Base-by-base conservation (phyloP, 2,329 filamentous ascomycete species). In the Hymenoscyphus occultus region DNA sequence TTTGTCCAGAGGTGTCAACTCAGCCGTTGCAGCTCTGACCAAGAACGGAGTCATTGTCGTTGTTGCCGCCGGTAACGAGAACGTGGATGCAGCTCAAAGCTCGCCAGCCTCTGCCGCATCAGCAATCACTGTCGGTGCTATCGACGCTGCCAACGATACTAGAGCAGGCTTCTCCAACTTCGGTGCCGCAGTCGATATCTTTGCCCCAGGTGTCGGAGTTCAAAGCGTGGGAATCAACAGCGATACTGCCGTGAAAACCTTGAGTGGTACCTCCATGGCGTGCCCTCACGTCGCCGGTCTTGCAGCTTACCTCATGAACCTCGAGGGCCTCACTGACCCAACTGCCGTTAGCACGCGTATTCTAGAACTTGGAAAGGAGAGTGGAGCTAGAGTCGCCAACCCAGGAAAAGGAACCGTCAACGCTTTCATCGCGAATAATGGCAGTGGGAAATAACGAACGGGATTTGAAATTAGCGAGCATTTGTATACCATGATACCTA, bases 261-360 rank as follows among this genome's bases (percentile, higher is more conserved):
- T 86, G 71, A 83, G 80, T 19, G 86, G 86, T 28, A 89, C 87
- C 1, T 86, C 82, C 56, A 88, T 88, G 86, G 87, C 89, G 35
- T 83, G 83, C 16, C 89, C 89, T 1, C 88, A 90, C 74, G 82
- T 91, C 62, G 83, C 86, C 56, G 89, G 89, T 57, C 79, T 91
- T 3, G 86, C 86, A 13, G 87, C 86, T 39, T 91, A 91, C 76
- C 77, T 91, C 39, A 86, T 91, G 79, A 73, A 71, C 2, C 68
- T 79, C 1, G 78, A 81, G 67, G 76, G 76, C 1, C 74, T 78
- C 65, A 74, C 64, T 54, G 76, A 74, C 3, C 79, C 80, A 2
- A 73, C 77, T 58, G 77, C 74, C 39, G 77, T 82, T 5, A 73
- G 72, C 35, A 45, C 71, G 28, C 74, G 77, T 58, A 76, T 82